phyloP scores from a whole-genome alignment of 192 early-diverging fungal species.

The Mycoemilia scoparia region DNA sequence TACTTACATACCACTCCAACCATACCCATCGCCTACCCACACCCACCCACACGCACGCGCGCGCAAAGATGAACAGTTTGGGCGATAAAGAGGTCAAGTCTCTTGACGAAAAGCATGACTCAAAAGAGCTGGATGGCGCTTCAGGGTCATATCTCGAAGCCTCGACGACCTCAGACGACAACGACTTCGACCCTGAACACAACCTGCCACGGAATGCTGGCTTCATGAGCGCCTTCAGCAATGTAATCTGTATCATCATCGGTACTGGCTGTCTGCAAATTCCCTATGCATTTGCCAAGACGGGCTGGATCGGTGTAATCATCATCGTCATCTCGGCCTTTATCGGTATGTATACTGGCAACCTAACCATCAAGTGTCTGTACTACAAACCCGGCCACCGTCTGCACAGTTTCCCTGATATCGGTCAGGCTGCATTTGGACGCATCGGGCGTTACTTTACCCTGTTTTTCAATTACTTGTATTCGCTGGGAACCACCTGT shows the following conservation, averaged over 20 bases:
- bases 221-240: constrained; percentile 35
- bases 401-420: constrained; percentile 38
- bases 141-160: too few species aligned
- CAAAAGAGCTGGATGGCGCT: too few species aligned
- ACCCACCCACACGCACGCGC: too few species aligned
- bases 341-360: constrained; percentile 54
- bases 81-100: too few species aligned
- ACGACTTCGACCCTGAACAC: too few species aligned
- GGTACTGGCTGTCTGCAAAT: constrained; percentile 68
- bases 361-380: constrained; percentile 51
- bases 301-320: constrained; percentile 62
- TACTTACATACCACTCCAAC: too few species aligned
- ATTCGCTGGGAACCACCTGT: constrained; percentile 43
- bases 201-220: constrained; percentile 19
- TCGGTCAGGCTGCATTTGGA: constrained; percentile 54
- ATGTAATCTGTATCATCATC: constrained; percentile 56
- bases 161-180: too few species aligned
- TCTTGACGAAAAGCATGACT: too few species aligned
- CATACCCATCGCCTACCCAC: too few species aligned
- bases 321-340: constrained; percentile 48
- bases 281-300: constrained; percentile 53
- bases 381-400: constrained; percentile 35
- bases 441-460: constrained; percentile 33
- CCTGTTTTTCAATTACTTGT: constrained; percentile 39
- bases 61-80: too few species aligned